Conservation (phyloP, 2,329 filamentous ascomycete species). For the Fusarium goolgardi region DNA sequence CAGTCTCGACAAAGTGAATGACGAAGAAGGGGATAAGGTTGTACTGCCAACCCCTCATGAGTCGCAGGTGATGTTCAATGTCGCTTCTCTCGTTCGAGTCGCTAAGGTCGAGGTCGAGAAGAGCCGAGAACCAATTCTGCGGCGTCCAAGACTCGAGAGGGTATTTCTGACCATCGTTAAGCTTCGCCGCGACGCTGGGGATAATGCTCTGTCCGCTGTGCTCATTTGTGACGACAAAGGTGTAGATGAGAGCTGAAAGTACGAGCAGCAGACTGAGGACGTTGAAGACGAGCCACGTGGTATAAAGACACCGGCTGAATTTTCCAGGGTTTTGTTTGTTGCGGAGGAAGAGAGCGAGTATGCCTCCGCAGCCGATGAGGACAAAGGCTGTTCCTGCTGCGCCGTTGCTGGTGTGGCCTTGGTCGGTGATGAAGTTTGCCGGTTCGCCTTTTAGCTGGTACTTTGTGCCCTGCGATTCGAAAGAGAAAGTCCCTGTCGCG, state of each 20-base stretch:
- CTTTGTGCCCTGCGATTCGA: conserved; percentile 25
- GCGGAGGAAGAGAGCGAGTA: conserved; percentile 40
- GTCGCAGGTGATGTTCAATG: conserved; percentile 40
- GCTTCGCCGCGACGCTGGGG: conserved; percentile 18
- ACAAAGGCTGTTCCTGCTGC: conserved; percentile 47
- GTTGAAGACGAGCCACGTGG: conserved; percentile 41
- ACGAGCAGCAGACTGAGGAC: conserved; percentile 42
- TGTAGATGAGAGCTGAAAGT: conserved; percentile 43
- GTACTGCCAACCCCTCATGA: conserved; percentile 48
- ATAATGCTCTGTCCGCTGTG: conserved; percentile 43
- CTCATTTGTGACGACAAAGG: conserved; percentile 46
- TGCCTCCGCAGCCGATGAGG: conserved; percentile 44
- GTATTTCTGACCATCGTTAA: conserved; percentile 35
- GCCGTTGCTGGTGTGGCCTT: conserved; percentile 48
- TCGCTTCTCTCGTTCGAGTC: conserved; percentile 27
- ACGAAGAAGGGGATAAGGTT: conserved; percentile 49
- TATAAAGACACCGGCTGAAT: conserved; percentile 36
- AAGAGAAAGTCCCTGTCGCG: conserved; percentile 41
- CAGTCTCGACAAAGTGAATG: conserved; percentile 43
- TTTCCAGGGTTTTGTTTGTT: conserved; percentile 22
- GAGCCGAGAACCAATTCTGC: conserved; percentile 46
- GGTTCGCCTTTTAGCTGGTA: conserved; percentile 39
- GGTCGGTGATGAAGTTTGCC: conserved; percentile 43
- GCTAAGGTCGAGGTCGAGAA: conserved; percentile 41
- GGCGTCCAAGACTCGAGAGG: conserved; percentile 44